Evolutionary conservation across 257 asterid genomes (phyloP), one percentile per base, ranked within the genome.

Genomic region (Forsythia viridissima): DNA sequence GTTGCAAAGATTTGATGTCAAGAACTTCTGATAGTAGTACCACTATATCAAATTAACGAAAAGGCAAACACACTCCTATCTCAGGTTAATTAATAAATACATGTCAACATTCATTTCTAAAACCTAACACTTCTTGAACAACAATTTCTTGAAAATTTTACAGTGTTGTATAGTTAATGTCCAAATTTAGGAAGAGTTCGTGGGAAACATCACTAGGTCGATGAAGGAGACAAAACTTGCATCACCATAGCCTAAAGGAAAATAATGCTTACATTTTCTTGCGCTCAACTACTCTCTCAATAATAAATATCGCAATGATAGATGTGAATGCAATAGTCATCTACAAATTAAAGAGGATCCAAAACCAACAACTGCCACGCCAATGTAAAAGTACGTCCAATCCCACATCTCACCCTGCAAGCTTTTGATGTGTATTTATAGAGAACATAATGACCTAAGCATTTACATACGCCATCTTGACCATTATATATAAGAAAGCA

Each of bases 261-360:
- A 74, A 77, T 80, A 57, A 69, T 82, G 57, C 91, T 86, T 86
- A 92, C 99, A 93, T 84, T 81, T 98, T 98, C 80, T 87, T 90
- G 20, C 85, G 93, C 48, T 87, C 94, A 85, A 93, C 99, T 78
- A 93, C 92, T 84, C 99, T 87, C 84, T 96, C 98, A 44, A 96
- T 96, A 52, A 96, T 91, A 86, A 96, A 96, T 89, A 96, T 96
- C 11, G 95, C 91, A 77, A 93, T 80, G 85, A 95, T 93, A 63
- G 99, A 95, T 6, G 99, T 95, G 84, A 95, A 95, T n/a, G 99
- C 96, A 87, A 93, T 81, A 11, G 99, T 95, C 99, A 95, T 95
- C 99, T 95, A 80, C 67, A 30, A 24, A 24, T 24, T 24, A 24
- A 96, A 18, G 98, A 80, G 51, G 99, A 96, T 70, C 99, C 99